A percentile compares a stretch with the other conserved stretches of the same genome.
Conservation (phyloP, 1,139 yeast species). For the Yamadazyma buinensis region DNA sequence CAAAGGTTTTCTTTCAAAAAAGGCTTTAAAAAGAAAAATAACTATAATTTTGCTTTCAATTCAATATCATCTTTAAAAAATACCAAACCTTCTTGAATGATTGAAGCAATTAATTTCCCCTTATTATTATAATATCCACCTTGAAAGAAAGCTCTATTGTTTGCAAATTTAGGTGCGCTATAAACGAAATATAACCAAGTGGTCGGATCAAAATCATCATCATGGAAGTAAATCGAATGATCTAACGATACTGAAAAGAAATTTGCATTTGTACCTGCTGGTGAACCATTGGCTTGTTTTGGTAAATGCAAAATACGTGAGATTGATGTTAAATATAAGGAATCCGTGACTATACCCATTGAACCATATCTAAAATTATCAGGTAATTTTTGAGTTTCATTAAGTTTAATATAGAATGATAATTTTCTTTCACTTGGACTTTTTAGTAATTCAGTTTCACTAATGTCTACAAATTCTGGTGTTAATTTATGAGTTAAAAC, state of each 20-base stretch:
- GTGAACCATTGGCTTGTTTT: constrained; percentile 15
- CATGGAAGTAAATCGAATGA: constrained; percentile 41
- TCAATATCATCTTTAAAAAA: constrained; percentile 29
- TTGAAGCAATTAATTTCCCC: constrained; percentile 37
- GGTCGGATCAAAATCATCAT: constrained; percentile 39
- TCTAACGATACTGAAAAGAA: constrained; percentile 42
- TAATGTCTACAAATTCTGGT: constrained; percentile 22
- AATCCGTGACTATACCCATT: constrained; percentile 30
- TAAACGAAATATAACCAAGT: constrained; percentile 36
- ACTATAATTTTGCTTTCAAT: constrained; percentile 27
- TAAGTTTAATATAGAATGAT: constrained; percentile 28
- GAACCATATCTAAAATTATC: constrained; percentile 14
- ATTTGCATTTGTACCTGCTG: constrained; percentile 17
- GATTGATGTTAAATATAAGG: constrained; percentile 30
- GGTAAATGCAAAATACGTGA: constrained; percentile 28
- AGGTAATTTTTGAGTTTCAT: constrained; percentile 16
- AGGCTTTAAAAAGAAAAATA: background rate
- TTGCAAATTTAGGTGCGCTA: constrained; percentile 32
- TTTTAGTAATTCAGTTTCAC: constrained; percentile 15
- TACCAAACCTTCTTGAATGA: constrained; percentile 42
- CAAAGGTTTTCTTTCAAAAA: background rate
- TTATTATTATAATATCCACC: constrained; percentile 32
- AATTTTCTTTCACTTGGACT: constrained; percentile 30
- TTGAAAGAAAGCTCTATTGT: constrained; percentile 36
- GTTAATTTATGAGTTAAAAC: constrained; percentile 27